Base-by-base conservation (phyloP, 2,329 filamentous ascomycete species). In the Penicillium paneum region DNA sequence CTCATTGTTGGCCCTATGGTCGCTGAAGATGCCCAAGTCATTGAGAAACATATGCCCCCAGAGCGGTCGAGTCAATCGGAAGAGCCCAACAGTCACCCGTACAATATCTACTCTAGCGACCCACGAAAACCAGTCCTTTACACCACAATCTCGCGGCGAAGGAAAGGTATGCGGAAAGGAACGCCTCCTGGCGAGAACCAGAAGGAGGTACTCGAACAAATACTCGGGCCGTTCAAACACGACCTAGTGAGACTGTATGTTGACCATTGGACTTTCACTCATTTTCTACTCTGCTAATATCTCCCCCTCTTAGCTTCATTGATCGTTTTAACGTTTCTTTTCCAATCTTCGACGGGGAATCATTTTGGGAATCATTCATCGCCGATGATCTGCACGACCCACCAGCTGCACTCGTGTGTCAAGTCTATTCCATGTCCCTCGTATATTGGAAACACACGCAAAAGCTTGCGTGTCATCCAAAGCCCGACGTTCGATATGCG, bases 1-100 rank as follows among this genome's bases (percentile, higher is more conserved):
- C 80, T 84, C 59, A 84, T 86, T 54, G 78, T 86, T 48, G 82
- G 83, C 0, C 83, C 83, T 0, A 81, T 82, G 6, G 77, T 81
- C 6, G 83, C 81, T 5, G 80, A 80, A 45, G 83, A 86, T 69
- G 83, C 80, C 1, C 82, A 85, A 49, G 77, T 86, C 11, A 74
- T 86, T 42, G 80, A 83, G n/a, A 79, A 82, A 48, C 84, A 83
- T 53, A 77, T 85, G 54, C 78, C 78, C 17, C 70, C 73, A 26
- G 71, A 76, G 55, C 60, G 67, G 50, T 71, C 70, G 15, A 74
- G 63, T 59, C 67, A 68, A 47, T 71, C 72, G 3, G 67, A 70
- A 38, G 71, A 75, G 54, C 67, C 68, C 5, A 73, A 70, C 12
- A 76, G 74, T 26, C 74, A 77, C 29, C 76, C 74, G 15, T 82